These are phyloP conservation scores for Butyriboletus loyo DNA, from an alignment of 768 basidiomycete species.

Conservation along the genomic window DNA sequence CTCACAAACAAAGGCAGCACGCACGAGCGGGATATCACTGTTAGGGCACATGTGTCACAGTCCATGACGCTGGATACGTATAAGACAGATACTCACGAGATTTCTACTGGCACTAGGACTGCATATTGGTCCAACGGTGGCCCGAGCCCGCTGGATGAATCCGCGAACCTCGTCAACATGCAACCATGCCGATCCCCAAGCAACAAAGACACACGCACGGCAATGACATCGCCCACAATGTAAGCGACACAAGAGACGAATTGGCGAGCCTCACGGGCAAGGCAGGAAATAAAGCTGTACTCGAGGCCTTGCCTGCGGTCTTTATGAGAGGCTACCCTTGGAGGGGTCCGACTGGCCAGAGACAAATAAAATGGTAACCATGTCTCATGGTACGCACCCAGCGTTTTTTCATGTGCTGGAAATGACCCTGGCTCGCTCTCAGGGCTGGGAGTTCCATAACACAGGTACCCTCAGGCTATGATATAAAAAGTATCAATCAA, in stretches of 20 bases:
- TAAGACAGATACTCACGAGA: slow-evolving; percentile 2
- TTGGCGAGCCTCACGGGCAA: not conserved
- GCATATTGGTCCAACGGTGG: not conserved
- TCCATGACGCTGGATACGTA: not conserved
- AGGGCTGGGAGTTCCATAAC: not conserved
- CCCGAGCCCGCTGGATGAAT: not conserved
- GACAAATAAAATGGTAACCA: not conserved
- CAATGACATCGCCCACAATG: not conserved
- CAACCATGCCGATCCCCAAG: not conserved
- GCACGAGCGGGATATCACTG: slow-evolving; percentile 6
- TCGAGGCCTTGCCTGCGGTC: not conserved
- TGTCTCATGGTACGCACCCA: not conserved
- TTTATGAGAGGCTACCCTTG: not conserved
- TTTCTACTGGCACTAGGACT: slow-evolving; percentile 2
- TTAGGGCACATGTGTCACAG: not conserved
- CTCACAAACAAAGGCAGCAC: not conserved
- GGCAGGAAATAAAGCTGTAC: not conserved
- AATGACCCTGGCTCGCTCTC: not conserved
- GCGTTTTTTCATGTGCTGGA: not conserved
- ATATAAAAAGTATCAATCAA: not conserved
- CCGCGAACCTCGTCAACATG: not conserved
- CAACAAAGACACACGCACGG: not conserved
- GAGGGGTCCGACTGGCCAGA: not conserved
- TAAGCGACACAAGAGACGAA: not conserved
- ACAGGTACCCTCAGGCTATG: not conserved